Percentiles rank a stretch among this genome's conserved stretches.
Conservation (phyloP, 1,139 yeast species). For the Suhomyces anneliseae region DNA sequence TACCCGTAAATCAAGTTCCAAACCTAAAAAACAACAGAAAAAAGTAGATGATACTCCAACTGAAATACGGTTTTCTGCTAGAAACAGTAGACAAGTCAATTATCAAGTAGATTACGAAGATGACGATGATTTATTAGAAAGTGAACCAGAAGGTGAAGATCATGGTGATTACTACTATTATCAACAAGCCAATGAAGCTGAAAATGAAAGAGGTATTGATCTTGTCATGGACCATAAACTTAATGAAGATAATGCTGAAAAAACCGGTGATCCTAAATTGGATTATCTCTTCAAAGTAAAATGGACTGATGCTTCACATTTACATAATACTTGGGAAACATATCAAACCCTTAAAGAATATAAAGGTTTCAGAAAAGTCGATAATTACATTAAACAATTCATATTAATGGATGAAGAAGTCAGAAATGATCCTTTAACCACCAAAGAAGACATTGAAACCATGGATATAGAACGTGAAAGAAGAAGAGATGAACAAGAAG, state of each 20-base stretch:
- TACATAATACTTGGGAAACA: constrained; percentile 94
- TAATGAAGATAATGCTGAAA: constrained; percentile 36
- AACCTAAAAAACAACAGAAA: constrained; percentile 6
- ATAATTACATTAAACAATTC: constrained; percentile 82
- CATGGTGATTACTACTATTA: constrained; percentile 44
- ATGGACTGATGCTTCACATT: constrained; percentile 86
- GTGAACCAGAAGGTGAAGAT: constrained; percentile 48
- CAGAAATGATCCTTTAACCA: constrained; percentile 74
- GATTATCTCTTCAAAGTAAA: constrained; percentile 70
- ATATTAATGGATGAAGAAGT: constrained; percentile 73
- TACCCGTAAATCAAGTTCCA: constrained; percentile 10
- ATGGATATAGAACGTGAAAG: constrained; percentile 91
- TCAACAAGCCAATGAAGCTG: constrained; percentile 31
- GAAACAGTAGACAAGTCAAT: constrained; percentile 69
- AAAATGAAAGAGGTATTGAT: constrained; percentile 50
- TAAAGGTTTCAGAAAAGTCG: constrained; percentile 83
- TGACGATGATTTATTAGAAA: constrained; percentile 58
- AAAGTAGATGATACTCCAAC: constrained; percentile 21
- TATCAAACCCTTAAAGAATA: constrained; percentile 55
- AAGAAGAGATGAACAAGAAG: constrained; percentile 77
- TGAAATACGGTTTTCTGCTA: constrained; percentile 71
- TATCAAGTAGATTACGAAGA: constrained; percentile 75
- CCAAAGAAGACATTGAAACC: constrained; percentile 87
- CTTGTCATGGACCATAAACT: constrained; percentile 54
- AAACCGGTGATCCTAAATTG: constrained; percentile 54